Conservation (phyloP, 1,284 basidiomycete genomes). For the Phylloboletellus chloephorus region DNA sequence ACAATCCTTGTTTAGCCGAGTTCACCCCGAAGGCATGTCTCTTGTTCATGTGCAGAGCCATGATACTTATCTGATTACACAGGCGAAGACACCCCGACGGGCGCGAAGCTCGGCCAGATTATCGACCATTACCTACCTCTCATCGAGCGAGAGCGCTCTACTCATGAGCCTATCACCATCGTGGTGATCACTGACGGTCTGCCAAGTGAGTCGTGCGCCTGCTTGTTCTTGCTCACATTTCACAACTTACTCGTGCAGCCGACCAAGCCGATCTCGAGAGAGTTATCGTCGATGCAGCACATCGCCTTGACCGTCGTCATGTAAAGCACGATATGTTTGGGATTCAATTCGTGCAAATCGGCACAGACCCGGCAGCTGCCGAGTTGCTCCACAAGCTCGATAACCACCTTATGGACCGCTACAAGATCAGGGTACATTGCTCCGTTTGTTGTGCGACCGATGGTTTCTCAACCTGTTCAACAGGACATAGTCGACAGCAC, state of each 20-base stretch:
- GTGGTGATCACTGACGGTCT: slow-evolving; percentile 48
- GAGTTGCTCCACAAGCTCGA: slow-evolving; percentile 43
- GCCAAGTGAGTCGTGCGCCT: slow-evolving; percentile 34
- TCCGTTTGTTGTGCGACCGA: neutral
- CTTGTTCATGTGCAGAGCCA: neutral
- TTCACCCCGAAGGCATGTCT: slow-evolving; percentile 29
- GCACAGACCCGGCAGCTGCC: slow-evolving; percentile 40
- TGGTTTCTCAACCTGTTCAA: slow-evolving; percentile 7
- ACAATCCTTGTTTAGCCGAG: slow-evolving; percentile 26
- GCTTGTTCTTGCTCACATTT: neutral
- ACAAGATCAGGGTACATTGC: slow-evolving; percentile 36
- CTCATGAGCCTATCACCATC: slow-evolving; percentile 40
- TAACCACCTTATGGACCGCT: slow-evolving; percentile 35
- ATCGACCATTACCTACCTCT: slow-evolving; percentile 37
- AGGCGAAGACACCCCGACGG: slow-evolving; percentile 43
- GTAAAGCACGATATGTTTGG: slow-evolving; percentile 38
- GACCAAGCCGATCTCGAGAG: slow-evolving; percentile 42
- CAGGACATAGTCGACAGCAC: slow-evolving; percentile 47
- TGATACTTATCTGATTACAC: neutral
- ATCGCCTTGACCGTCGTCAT: slow-evolving; percentile 39
- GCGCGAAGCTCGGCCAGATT: slow-evolving; percentile 36
- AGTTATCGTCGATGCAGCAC: slow-evolving; percentile 45
- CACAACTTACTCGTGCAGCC: slow-evolving; percentile 30
- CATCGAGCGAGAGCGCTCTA: slow-evolving; percentile 31
- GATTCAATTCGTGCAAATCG: slow-evolving; percentile 52